Percentiles rank a stretch among this genome's conserved stretches.
These are phyloP conservation scores for Alternaria triticina DNA, from an alignment of 2,329 filamentous ascomycete genomes.

Conservation along the genomic window DNA sequence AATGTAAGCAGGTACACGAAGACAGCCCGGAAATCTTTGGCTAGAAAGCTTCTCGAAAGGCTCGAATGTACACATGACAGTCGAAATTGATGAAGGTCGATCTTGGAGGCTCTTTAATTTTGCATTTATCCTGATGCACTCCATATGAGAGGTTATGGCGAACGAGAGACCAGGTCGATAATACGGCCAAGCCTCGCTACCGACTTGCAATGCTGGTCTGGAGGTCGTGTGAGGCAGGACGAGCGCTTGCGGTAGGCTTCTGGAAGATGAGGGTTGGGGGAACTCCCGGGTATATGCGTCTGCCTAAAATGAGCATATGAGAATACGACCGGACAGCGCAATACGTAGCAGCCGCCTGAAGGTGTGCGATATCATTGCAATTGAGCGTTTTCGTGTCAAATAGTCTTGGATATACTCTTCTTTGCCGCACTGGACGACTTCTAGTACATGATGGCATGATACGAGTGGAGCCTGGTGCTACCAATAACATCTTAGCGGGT, in stretches of 20 bases:
- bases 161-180: slow-evolving; percentile 8
- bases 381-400: background rate
- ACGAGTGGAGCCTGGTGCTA: background rate
- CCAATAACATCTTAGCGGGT: background rate
- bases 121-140: slow-evolving; percentile 31
- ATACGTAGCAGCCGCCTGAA: background rate
- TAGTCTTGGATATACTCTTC: background rate
- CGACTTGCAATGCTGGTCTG: slow-evolving; percentile 7
- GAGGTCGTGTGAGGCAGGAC: background rate
- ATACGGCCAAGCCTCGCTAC: slow-evolving; percentile 14
- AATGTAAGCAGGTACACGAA: slow-evolving; percentile 19
- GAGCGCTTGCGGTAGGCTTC: slow-evolving; percentile 25
- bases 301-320: background rate
- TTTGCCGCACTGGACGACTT: background rate
- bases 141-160: slow-evolving; percentile 17
- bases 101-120: slow-evolving; percentile 28
- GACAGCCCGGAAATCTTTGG: slow-evolving; percentile 18
- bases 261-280: slow-evolving; percentile 20
- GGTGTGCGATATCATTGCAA: background rate
- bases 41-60: slow-evolving; percentile 30
- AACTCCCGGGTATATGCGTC: slow-evolving; percentile 2
- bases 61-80: slow-evolving; percentile 27
- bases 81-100: slow-evolving; percentile 27
- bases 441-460: background rate
- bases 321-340: background rate